These are phyloP conservation scores for Phytopythium montanum DNA, from an alignment of 352 stramenopile species.

Conservation along the genomic window DNA sequence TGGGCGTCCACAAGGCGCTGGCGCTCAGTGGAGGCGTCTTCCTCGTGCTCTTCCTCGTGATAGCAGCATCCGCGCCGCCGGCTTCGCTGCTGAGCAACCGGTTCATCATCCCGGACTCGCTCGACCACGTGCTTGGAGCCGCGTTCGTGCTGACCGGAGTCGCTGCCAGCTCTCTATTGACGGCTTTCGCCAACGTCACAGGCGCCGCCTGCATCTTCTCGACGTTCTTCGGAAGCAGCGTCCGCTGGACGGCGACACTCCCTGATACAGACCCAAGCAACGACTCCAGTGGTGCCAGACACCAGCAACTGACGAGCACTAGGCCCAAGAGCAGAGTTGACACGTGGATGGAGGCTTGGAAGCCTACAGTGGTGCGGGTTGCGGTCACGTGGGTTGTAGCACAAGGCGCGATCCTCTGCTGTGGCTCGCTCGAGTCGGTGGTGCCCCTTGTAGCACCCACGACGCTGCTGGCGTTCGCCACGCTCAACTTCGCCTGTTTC, in stretches of 20 bases:
- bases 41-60: conserved; percentile 21
- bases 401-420: conserved; percentile 27
- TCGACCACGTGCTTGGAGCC: conserved; percentile 42
- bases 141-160: conserved; percentile 42
- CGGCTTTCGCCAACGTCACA: conserved; percentile 45
- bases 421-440: conserved; percentile 33
- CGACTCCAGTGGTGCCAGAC: background rate
- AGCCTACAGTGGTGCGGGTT: background rate
- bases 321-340: background rate
- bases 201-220: conserved; percentile 21
- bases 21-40: conserved; percentile 32
- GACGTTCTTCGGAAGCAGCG: conserved; percentile 4
- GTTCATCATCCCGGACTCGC: conserved; percentile 35
- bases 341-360: background rate
- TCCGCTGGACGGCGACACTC: background rate
- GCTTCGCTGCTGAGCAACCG: conserved; percentile 22
- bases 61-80: conserved; percentile 29
- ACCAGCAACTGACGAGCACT: background rate
- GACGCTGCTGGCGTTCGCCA: conserved; percentile 43
- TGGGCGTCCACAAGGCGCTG: conserved; percentile 42
- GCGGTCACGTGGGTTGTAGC: conserved; percentile 25
- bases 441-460: conserved; percentile 38
- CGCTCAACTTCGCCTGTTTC: conserved; percentile 55
- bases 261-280: background rate
- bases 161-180: conserved; percentile 35